These are phyloP conservation scores for Malania oleifera DNA, from an alignment of 164 flowering plant genomes.

Conservation along the genomic window DNA sequence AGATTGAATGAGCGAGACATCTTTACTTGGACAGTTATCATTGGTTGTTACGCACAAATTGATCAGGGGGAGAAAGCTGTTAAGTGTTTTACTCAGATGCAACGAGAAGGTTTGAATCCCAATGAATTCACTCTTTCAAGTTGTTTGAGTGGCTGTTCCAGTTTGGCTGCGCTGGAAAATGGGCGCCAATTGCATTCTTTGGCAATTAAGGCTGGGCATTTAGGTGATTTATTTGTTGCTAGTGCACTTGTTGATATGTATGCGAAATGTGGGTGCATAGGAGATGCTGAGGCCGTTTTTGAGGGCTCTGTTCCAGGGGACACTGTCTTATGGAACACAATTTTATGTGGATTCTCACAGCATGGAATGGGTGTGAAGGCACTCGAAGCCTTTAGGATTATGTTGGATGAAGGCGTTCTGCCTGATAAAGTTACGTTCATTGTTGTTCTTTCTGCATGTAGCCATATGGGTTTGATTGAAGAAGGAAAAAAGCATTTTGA, in stretches of 20 bases:
- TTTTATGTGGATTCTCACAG: constrained; percentile 46
- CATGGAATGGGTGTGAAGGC: constrained; percentile 48
- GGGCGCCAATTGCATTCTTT: constrained; percentile 46
- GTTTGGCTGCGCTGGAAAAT: constrained; percentile 33
- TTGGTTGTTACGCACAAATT: constrained; percentile 32
- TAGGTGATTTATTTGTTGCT: constrained; percentile 35
- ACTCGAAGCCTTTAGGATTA: constrained; percentile 32
- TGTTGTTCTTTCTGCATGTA: constrained; percentile 53
- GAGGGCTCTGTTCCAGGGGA: constrained; percentile 23
- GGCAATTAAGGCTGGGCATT: constrained; percentile 36
- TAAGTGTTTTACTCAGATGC: constrained; percentile 39
- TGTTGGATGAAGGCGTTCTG: constrained; percentile 35
- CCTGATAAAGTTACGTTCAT: constrained; percentile 57
- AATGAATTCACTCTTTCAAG: constrained; percentile 52
- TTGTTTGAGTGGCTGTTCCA: constrained; percentile 46
- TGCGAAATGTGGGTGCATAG: constrained; percentile 44
- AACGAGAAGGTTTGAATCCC: constrained; percentile 37
- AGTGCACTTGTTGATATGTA: constrained; percentile 54
- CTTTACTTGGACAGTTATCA: constrained; percentile 37
- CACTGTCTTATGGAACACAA: constrained; percentile 48
- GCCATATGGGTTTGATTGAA: too few species aligned
- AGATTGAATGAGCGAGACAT: constrained; percentile 26
- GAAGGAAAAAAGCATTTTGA: too few species aligned
- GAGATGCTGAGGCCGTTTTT: constrained; percentile 43
- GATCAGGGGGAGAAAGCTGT: constrained; percentile 43